Evolutionary conservation across 2,329 filamentous ascomycete species (phyloP).

Genomic region (Cercospora citrullina): DNA sequence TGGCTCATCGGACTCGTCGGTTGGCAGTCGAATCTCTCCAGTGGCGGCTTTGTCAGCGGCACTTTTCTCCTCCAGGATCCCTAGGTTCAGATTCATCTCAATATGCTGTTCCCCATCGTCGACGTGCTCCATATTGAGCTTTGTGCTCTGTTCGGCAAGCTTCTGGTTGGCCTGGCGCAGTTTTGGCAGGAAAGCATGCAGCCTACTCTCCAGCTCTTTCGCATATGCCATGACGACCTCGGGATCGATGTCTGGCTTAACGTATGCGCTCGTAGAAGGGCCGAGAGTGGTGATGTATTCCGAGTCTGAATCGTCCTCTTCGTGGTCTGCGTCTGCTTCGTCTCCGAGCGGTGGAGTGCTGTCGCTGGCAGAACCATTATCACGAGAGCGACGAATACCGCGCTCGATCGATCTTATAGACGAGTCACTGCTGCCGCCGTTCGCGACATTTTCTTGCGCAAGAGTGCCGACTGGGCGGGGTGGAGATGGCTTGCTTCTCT

Average conservation of each 20-base stretch:
- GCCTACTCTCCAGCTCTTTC: constrained; percentile 29
- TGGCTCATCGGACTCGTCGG: background rate
- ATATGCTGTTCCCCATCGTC: constrained; percentile 38
- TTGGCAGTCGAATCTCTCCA: background rate
- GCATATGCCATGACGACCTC: constrained; percentile 21
- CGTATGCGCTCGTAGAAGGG: background rate
- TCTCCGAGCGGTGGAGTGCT: constrained; percentile 11
- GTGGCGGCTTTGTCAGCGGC: background rate
- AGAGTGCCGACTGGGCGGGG: background rate
- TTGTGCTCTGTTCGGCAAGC: constrained; percentile 28
- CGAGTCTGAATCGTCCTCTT: constrained; percentile 12
- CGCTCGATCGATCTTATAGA: background rate
- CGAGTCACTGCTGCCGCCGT: background rate
- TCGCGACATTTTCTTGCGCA: background rate
- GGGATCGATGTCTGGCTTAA: constrained; percentile 22
- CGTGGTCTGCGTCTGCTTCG: constrained; percentile 19
- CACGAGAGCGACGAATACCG: background rate
- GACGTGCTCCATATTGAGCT: constrained; percentile 37
- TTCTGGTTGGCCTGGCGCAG: constrained; percentile 36
- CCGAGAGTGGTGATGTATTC: background rate
- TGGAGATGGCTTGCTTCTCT: constrained; percentile 6
- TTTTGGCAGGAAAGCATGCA: constrained; percentile 37
- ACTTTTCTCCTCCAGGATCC: constrained; percentile 37
- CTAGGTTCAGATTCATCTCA: constrained; percentile 41
- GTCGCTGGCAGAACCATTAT: background rate